These are phyloP conservation scores for Erodium moschatum DNA, from an alignment of 441 rosid genomes.

Conservation along the genomic window DNA sequence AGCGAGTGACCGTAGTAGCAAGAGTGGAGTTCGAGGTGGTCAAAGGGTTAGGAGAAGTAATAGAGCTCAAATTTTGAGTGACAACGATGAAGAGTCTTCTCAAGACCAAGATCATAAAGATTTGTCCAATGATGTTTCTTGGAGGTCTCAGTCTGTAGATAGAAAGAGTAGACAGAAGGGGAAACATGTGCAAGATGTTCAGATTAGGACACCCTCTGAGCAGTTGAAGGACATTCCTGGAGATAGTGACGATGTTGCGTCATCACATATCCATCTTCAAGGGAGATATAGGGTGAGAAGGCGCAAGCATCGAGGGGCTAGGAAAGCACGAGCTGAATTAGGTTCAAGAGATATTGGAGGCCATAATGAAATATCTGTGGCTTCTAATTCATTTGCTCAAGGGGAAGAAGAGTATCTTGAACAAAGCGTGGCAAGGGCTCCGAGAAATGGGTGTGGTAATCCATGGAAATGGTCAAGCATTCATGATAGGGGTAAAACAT, in stretches of 20 bases:
- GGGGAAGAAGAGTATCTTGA: constrained; percentile 48
- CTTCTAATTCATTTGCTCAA: constrained; percentile 71
- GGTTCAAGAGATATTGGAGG: constrained; percentile 49
- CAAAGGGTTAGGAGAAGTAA: constrained; percentile 58
- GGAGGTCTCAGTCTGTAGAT: constrained; percentile 45
- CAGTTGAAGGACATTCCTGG: constrained; percentile 46
- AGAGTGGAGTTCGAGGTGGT: constrained; percentile 48
- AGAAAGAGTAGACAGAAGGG: constrained; percentile 50
- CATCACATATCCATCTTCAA: constrained; percentile 54
- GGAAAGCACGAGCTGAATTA: constrained; percentile 41
- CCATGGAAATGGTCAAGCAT: constrained; percentile 98
- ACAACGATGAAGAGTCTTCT: constrained; percentile 26
- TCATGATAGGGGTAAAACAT: constrained; percentile 70
- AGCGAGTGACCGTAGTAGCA: constrained; percentile 39
- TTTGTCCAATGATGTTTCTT: constrained; percentile 36
- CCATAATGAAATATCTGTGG: constrained; percentile 81
- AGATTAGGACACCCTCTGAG: constrained; percentile 54
- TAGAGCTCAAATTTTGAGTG: constrained; percentile 35
- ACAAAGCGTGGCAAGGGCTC: constrained; percentile 54
- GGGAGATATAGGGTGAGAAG: constrained; percentile 52
- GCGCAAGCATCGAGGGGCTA: constrained; percentile 59
- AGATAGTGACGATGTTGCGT: constrained; percentile 70
- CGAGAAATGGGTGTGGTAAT: constrained; percentile 79
- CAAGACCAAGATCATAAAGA: constrained; percentile 31
- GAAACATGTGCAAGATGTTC: constrained; percentile 41